Percentiles rank a stretch among this genome's conserved stretches.
These are phyloP conservation scores for Populus simonii DNA, from an alignment of 345 rosid species.

Conservation along the genomic window DNA sequence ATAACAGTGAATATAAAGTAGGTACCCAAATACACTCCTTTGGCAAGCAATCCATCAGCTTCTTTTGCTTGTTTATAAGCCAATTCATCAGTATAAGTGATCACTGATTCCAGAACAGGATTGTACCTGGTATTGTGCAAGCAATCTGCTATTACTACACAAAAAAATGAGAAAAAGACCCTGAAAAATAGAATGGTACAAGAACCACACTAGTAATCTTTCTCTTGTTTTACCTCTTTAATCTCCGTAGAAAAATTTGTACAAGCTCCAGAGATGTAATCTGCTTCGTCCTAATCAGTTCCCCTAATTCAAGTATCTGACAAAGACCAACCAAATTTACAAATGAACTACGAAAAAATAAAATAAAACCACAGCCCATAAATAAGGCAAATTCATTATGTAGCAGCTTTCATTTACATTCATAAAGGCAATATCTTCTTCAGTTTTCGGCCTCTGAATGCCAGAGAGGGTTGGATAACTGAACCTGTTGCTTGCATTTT, in stretches of 20 bases:
- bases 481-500: slow-evolving; percentile 33
- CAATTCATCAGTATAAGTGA: slow-evolving; percentile 70
- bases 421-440: slow-evolving; percentile 83
- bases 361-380: background rate
- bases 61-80: slow-evolving; percentile 80
- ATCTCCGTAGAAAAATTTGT: slow-evolving; percentile 49
- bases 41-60: slow-evolving; percentile 71
- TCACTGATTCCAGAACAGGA: slow-evolving; percentile 68
- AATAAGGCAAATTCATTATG: background rate
- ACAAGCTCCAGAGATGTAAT: slow-evolving; percentile 70
- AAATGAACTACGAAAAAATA: background rate
- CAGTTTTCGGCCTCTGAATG: slow-evolving; percentile 39
- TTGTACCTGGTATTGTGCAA: slow-evolving; percentile 47
- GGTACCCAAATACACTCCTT: slow-evolving; percentile 76
- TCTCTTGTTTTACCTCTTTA: slow-evolving; percentile 48
- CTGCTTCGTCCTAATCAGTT: slow-evolving; percentile 65
- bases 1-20: background rate
- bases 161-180: background rate
- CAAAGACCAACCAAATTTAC: slow-evolving; percentile 3
- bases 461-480: slow-evolving; percentile 39
- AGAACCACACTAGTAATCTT: background rate
- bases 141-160: slow-evolving; percentile 10
- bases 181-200: background rate
- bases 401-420: slow-evolving; percentile 40
- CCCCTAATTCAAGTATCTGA: slow-evolving; percentile 81